Conservation (phyloP, 2,329 filamentous ascomycete genomes). For the Claviceps africana region DNA sequence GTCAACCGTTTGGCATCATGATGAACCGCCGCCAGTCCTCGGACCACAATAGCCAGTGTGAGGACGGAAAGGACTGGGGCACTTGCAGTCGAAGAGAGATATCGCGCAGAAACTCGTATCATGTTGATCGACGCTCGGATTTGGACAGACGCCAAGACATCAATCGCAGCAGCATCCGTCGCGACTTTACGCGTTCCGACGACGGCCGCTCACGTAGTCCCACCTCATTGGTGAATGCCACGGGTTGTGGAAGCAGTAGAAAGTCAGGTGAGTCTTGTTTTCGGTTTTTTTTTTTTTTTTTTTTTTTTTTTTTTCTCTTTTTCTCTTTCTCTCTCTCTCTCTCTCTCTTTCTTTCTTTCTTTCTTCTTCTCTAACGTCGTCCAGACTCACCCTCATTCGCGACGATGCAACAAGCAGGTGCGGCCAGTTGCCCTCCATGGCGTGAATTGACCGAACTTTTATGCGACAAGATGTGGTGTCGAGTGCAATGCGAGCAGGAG, state of each 20-base stretch:
- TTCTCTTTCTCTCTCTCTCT: not conserved
- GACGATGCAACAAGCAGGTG: conserved; percentile 1
- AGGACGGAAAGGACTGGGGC: not conserved
- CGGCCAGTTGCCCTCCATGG: not conserved
- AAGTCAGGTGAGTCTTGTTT: not conserved
- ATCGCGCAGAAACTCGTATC: not conserved
- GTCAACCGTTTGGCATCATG: not conserved
- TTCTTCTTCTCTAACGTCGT: not conserved
- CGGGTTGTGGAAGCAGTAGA: not conserved
- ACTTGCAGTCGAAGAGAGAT: not conserved
- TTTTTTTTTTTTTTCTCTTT: not conserved
- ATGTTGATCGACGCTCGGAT: not conserved
- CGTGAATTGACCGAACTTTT: conserved; percentile 10
- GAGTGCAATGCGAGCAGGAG: conserved; percentile 8
- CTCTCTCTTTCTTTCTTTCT: not conserved
- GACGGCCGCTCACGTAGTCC: not conserved
- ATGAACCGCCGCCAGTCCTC: not conserved
- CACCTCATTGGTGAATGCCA: not conserved
- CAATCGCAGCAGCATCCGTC: not conserved
- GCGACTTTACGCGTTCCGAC: not conserved
- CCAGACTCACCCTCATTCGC: conserved; percentile 1
- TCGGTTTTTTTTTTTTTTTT: not conserved
- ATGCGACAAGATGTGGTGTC: conserved; percentile 11
- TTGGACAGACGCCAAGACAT: not conserved
- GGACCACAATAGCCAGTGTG: not conserved